Evolutionary conservation across 2,329 filamentous ascomycete species (phyloP), one percentile per base, ranked within the genome.

Genomic region (Pyrenophora tritici-repentis): DNA sequence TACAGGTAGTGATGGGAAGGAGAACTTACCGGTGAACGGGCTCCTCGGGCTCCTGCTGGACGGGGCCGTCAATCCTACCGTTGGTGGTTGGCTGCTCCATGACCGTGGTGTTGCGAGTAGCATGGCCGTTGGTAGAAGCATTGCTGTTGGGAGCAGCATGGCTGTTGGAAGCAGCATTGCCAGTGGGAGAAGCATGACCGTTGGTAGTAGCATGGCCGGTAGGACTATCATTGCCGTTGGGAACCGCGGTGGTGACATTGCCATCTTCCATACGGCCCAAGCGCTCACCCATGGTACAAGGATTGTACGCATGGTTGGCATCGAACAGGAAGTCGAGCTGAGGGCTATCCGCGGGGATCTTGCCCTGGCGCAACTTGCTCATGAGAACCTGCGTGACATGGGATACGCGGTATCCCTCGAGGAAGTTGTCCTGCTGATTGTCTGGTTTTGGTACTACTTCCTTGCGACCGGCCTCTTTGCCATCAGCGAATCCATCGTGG

Each of bases 321-420:
- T 71, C 59, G 16, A 56, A 57, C 1, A 71, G 9, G 17, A 65
- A 65, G 1, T 52, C 52, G 3, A 67, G 6, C 20, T 65, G 61
- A 0, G 57, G 51, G 31, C 52, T 61, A 3, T 64, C 57, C 1
- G 18, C n/a, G 1, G 58, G 2, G 6, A 68, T 45, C 0, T 14
- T 31, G 1, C 67, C 68, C 10, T 50, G 49, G 2, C 50, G 59
- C 6, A 66, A 4, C 1, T 58, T 51, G 18, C 40, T 43, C 13
- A 68, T 14, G 1, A 49, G 31, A 0, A 42, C 26, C 20, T 58
- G 53, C 3, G 57, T 33, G 10, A 42, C 45, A 16, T 52, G 50
- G 18, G 59, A 64, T 2, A 52, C 52, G 2, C 42, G 35, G 10
- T 67, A 70, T 0, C 67, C 67, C 7, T 64, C 42, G 2, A 63